Percentiles rank a stretch among this genome's conserved stretches.
phyloP scores from a whole-genome alignment of 768 basidiomycete genomes.

The Tubosaeta brunneosetosa region DNA sequence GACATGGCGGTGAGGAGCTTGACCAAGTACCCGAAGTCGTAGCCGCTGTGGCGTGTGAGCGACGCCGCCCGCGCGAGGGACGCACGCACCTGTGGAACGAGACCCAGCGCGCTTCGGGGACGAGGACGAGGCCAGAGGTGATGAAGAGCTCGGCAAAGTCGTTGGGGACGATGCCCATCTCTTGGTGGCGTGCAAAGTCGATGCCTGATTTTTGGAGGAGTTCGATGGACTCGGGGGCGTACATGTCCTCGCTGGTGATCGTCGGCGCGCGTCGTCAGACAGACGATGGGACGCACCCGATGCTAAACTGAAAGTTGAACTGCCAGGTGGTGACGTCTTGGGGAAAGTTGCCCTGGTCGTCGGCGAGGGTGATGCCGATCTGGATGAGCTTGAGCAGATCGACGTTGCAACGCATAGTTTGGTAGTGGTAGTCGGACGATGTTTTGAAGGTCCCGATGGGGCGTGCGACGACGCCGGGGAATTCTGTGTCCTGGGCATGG shows the following conservation, averaged over 20 bases:
- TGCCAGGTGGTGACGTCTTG: constrained; percentile 95
- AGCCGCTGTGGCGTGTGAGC: constrained; percentile 57
- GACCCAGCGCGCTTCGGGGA: constrained; percentile 90
- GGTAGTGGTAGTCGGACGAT: constrained; percentile 97
- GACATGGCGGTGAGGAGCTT: constrained; percentile 85
- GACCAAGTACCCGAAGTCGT: constrained; percentile 98
- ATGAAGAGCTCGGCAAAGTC: constrained; percentile 97
- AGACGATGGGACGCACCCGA: constrained; percentile 52
- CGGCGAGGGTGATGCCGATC: constrained; percentile 90
- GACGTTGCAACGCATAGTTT: constrained; percentile 99
- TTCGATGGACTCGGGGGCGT: constrained; percentile 95
- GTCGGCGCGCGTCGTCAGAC: neutral
- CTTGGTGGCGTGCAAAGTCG: constrained; percentile 91
- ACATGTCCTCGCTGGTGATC: constrained; percentile 88
- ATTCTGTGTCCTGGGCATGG: constrained; percentile 86
- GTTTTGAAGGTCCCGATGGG: constrained; percentile 97
- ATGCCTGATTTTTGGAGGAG: constrained; percentile 92
- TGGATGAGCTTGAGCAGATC: constrained; percentile 98
- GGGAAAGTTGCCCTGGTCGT: constrained; percentile 90
- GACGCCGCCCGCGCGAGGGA: no score
- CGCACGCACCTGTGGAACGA: constrained; percentile 87
- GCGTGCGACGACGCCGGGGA: constrained; percentile 96
- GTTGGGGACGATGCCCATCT: constrained; percentile 86
- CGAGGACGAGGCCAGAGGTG: constrained; percentile 88
- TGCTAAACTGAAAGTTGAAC: constrained; percentile 94